Conservation (phyloP, 2,329 filamentous ascomycete species). For the Alternaria ventricosa region DNA sequence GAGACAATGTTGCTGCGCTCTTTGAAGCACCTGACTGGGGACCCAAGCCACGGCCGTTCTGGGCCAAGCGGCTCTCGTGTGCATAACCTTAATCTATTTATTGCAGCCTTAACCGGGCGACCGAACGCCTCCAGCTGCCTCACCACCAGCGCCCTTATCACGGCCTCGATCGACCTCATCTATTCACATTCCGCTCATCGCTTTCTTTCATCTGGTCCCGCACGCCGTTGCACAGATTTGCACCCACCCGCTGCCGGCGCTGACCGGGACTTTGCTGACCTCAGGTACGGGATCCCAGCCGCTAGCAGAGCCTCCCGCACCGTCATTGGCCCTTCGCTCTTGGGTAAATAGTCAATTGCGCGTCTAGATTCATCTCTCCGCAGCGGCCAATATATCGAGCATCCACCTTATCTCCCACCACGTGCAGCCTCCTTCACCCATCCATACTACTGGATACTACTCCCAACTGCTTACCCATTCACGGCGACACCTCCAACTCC, state of each 20-base stretch:
- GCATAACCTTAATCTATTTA: conserved; percentile 27
- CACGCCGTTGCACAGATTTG: conserved; percentile 1
- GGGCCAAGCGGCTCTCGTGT: conserved; percentile 15
- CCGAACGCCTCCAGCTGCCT: conserved; percentile 7
- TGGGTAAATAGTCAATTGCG: conserved; percentile 12
- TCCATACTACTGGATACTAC: not conserved
- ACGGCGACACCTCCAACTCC: not conserved
- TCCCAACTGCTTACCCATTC: not conserved
- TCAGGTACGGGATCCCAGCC: conserved; percentile 3
- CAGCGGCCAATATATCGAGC: conserved; percentile 24
- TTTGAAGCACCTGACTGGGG: conserved; percentile 12
- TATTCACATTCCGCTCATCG: not conserved
- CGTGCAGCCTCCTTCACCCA: not conserved
- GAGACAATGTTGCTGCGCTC: not conserved
- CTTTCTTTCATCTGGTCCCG: not conserved
- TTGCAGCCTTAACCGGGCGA: conserved; percentile 13
- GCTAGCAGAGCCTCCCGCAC: not conserved
- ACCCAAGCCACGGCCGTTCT: conserved; percentile 8
- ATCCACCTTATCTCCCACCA: not conserved
- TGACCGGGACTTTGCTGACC: not conserved
- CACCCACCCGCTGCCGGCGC: conserved; percentile 4
- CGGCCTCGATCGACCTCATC: not conserved
- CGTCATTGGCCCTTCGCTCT: conserved; percentile 9
- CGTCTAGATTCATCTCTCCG: conserved; percentile 7
- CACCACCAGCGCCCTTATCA: not conserved